Conservation (phyloP, 225 moss, liverwort and hornwort species). For the Asterella californica region DNA sequence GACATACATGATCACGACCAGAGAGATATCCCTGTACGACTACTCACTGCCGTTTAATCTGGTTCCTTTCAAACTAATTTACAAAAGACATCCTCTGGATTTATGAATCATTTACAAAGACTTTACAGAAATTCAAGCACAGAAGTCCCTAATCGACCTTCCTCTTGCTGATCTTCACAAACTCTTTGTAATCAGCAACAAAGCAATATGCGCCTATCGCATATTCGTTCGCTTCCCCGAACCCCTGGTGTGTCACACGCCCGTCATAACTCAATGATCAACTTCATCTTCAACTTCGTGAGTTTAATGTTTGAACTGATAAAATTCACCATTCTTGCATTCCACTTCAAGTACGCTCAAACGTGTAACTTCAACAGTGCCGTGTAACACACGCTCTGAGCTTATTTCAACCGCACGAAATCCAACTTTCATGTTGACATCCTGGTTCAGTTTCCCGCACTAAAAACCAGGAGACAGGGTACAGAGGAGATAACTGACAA, state of each 20-base stretch:
- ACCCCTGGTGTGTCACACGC: constrained; percentile 13
- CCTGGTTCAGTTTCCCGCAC: too few relatives aligned
- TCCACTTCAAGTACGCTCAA: too few relatives aligned
- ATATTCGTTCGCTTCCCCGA: not conserved
- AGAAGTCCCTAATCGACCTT: not conserved
- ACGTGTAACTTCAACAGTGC: too few relatives aligned
- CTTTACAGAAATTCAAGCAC: not conserved
- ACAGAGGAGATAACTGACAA: not conserved
- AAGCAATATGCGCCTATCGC: not conserved
- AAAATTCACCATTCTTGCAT: too few relatives aligned
- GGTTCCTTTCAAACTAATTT: not conserved
- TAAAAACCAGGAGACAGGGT: not conserved
- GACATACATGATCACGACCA: not conserved
- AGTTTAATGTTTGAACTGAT: not conserved
- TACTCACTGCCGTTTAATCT: not conserved
- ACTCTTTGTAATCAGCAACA: not conserved
- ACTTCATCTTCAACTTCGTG: not conserved
- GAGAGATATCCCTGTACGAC: not conserved
- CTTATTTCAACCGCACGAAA: not conserved
- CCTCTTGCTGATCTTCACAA: constrained; percentile 1
- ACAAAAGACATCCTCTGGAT: not conserved
- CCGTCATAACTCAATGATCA: not conserved
- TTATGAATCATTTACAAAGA: not conserved
- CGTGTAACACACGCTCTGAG: too few relatives aligned
- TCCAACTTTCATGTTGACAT: not conserved